A percentile compares a stretch with the other conserved stretches of the same genome.
Conservation (phyloP, 1,284 basidiomycete species). For the Apiotrichum gracile region DNA sequence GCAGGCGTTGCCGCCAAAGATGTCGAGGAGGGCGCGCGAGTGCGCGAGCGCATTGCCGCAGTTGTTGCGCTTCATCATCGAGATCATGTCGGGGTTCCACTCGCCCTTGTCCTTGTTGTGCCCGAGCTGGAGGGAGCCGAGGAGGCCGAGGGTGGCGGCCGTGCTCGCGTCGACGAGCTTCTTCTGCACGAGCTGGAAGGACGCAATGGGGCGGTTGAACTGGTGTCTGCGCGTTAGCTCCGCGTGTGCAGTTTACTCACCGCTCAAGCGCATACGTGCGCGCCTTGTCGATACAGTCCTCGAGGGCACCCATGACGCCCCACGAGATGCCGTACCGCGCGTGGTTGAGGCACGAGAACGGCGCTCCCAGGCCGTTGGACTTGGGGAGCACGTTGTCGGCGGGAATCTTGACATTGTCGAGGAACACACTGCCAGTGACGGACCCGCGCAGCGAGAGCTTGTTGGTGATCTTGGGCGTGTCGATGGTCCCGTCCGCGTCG, state of each 20-base stretch:
- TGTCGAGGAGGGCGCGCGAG: slow-evolving; percentile 70
- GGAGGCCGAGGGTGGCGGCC: slow-evolving; percentile 74
- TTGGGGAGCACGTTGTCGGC: slow-evolving; percentile 69
- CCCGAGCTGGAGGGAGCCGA: slow-evolving; percentile 73
- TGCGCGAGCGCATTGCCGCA: slow-evolving; percentile 86
- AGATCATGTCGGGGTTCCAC: slow-evolving; percentile 87
- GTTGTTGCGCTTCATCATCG: slow-evolving; percentile 91
- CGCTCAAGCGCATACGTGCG: slow-evolving; percentile 82
- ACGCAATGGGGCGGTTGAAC: slow-evolving; percentile 81
- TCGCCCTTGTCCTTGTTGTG: slow-evolving; percentile 76
- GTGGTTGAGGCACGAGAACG: slow-evolving; percentile 87
- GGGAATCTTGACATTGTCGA: slow-evolving; percentile 72
- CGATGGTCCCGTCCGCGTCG: slow-evolving; percentile 3
- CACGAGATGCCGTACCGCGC: slow-evolving; percentile 88
- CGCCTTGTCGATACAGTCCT: slow-evolving; percentile 77
- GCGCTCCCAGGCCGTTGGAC: slow-evolving; percentile 67
- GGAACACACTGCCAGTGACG: slow-evolving; percentile 86
- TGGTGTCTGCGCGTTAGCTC: slow-evolving; percentile 53
- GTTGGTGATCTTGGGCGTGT: slow-evolving; percentile 78
- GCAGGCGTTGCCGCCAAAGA: slow-evolving; percentile 84
- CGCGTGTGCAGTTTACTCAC: slow-evolving; percentile 21
- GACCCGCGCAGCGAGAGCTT: slow-evolving; percentile 86
- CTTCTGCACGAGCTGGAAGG: slow-evolving; percentile 94
- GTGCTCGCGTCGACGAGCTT: slow-evolving; percentile 90
- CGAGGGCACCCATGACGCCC: slow-evolving; percentile 90